Conservation (phyloP, 768 basidiomycete genomes). For the Calvatia gigantea region DNA sequence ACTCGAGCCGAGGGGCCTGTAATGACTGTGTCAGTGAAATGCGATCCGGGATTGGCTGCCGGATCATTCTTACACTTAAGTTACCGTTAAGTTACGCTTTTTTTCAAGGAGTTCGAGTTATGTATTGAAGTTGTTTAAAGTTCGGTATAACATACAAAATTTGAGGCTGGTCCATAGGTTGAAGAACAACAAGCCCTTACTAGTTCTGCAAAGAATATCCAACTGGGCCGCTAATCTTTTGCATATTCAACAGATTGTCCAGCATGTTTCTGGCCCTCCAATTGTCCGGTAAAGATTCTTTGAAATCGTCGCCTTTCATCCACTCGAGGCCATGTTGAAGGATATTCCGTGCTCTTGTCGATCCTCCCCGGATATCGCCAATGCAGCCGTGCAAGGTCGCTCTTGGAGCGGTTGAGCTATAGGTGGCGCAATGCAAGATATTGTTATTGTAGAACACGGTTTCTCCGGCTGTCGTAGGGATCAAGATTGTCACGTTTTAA, state of each 20-base stretch:
- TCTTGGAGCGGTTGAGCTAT: conserved; percentile 44
- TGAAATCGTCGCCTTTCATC: conserved; percentile 58
- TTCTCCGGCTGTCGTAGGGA: conserved; percentile 50
- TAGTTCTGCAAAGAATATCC: conserved; percentile 6
- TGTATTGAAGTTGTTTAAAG: too few relatives aligned
- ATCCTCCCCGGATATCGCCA: conserved; percentile 60
- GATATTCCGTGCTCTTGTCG: conserved; percentile 63
- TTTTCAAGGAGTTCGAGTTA: too few relatives aligned
- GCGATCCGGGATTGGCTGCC: too few relatives aligned
- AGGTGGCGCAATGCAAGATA: conserved; percentile 71
- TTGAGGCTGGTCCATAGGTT: too few relatives aligned
- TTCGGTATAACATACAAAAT: too few relatives aligned
- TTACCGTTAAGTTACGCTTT: too few relatives aligned
- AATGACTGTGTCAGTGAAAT: too few relatives aligned
- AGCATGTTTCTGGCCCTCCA: conserved; percentile 52
- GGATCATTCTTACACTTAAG: too few relatives aligned
- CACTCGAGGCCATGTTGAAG: conserved; percentile 72
- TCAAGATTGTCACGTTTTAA: neutral
- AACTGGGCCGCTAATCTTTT: conserved; percentile 23
- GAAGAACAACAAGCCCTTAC: neutral
- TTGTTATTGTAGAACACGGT: conserved; percentile 81
- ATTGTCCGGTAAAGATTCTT: conserved; percentile 36
- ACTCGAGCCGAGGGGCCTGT: too few relatives aligned
- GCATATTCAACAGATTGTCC: conserved; percentile 53
- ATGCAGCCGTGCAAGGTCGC: conserved; percentile 71